These are phyloP conservation scores for Chlamydomonas reinhardtii DNA, from an alignment of 163 green algal genomes.

Conservation along the genomic window DNA sequence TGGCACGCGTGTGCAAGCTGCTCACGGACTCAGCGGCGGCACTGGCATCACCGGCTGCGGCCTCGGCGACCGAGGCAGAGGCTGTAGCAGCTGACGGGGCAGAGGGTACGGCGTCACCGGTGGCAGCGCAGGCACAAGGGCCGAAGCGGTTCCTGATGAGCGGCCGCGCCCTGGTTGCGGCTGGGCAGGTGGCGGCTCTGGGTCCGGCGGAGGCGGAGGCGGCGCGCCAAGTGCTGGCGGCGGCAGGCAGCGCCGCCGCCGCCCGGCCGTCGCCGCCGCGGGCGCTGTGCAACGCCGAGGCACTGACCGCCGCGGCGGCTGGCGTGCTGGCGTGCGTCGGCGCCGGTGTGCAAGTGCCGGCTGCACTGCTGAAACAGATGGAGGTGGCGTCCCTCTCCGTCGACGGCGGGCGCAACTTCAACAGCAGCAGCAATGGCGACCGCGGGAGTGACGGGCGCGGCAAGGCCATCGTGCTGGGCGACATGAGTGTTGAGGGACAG, in stretches of 20 bases:
- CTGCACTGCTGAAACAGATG: slow-evolving; percentile 11
- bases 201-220: neutral
- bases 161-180: slow-evolving; percentile 22
- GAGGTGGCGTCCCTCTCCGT: neutral
- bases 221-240: slow-evolving; percentile 18
- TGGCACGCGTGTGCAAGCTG: slow-evolving; percentile 13
- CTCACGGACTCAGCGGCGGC: neutral
- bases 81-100: neutral
- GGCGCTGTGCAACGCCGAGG: neutral
- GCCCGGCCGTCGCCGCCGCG: neutral
- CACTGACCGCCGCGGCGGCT: neutral
- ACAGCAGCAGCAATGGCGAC: too few species aligned
- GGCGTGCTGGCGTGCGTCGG: slow-evolving; percentile 16
- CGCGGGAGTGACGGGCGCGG: neutral
- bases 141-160: neutral
- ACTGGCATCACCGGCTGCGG: neutral
- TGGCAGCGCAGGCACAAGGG: neutral
- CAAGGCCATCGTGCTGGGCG: neutral
- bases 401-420: too few species aligned
- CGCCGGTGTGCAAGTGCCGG: slow-evolving; percentile 17
- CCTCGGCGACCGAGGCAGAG: neutral
- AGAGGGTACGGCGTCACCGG: neutral
- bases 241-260: neutral
- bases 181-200: slow-evolving; percentile 28
- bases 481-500: neutral